Conservation (phyloP, 768 basidiomycete genomes). For the Psilocybe azurescens region DNA sequence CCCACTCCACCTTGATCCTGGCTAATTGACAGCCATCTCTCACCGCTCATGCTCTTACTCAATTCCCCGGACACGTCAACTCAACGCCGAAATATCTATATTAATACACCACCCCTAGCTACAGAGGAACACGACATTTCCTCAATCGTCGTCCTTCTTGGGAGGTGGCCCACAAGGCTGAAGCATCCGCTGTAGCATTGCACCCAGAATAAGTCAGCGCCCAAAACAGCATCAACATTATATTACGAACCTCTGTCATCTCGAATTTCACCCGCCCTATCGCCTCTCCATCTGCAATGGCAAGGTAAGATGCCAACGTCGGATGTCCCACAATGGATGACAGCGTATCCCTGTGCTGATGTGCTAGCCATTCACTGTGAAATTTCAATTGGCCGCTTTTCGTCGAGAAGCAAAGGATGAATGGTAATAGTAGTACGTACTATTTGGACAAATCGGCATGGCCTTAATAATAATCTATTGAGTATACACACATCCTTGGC, state of each 20-base stretch:
- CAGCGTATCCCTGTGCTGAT: constrained; percentile 96
- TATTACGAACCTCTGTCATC: constrained; percentile 82
- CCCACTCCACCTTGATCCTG: not conserved
- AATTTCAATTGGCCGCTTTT: constrained; percentile 10
- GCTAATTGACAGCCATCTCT: constrained; percentile 3
- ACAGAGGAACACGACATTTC: not conserved
- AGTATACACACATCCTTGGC: constrained; percentile 1
- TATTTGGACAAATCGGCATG: constrained; percentile 97
- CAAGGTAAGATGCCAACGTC: constrained; percentile 82
- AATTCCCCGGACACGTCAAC: no score
- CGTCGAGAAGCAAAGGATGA: not conserved
- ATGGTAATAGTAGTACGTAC: constrained; percentile 50
- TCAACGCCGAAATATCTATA: not conserved
- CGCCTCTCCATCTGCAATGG: constrained; percentile 95
- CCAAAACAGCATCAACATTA: not conserved
- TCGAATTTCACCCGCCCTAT: constrained; percentile 90
- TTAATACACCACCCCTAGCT: not conserved
- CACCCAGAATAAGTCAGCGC: constrained; percentile 12
- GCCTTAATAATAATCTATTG: constrained; percentile 48
- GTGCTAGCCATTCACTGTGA: constrained; percentile 92
- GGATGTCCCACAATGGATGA: constrained; percentile 93
- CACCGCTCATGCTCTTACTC: not conserved
- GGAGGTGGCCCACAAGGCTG: constrained; percentile 95
- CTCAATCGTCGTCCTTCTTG: constrained; percentile 81
- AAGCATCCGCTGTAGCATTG: constrained; percentile 69